Evolutionary conservation across 2,329 filamentous ascomycete species (phyloP).

Genomic region (Blastomyces percursus): DNA sequence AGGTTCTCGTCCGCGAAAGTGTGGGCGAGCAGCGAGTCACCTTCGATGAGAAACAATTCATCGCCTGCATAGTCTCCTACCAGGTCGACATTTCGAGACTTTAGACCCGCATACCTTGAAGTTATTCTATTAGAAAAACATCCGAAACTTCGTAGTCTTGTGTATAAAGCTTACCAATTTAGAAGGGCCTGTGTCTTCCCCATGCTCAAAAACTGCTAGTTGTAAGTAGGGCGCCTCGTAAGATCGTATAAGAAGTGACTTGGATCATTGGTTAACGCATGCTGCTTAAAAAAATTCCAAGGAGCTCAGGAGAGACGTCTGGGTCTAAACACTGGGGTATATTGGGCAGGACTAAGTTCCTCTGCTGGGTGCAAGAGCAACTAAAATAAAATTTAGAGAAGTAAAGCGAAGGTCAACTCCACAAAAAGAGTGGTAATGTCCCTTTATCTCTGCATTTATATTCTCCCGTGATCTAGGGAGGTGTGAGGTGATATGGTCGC

Average conservation of each 20-base stretch:
- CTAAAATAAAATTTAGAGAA: not conserved
- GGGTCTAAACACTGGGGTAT: not conserved
- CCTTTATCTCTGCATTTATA: not conserved
- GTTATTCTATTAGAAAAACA: not conserved
- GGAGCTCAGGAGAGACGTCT: not conserved
- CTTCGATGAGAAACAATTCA: constrained; percentile 62
- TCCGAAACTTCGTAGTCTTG: not conserved
- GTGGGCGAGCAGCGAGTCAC: constrained; percentile 58
- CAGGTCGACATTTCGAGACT: constrained; percentile 48
- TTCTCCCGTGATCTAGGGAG: not conserved
- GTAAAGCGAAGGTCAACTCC: not conserved
- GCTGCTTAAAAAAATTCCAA: not conserved
- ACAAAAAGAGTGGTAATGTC: not conserved
- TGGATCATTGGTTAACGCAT: not conserved
- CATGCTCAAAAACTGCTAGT: not conserved
- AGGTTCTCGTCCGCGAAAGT: constrained; percentile 52
- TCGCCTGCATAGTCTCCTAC: constrained; percentile 66
- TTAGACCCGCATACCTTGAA: constrained; percentile 33
- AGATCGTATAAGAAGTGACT: not conserved
- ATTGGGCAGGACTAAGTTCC: not conserved
- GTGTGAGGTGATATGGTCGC: not conserved
- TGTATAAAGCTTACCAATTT: not conserved
- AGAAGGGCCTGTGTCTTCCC: not conserved
- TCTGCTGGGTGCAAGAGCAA: not conserved
- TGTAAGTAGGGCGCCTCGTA: not conserved